Conservation (phyloP, 176 grass and related monocot species). For the Aegilops umbellulata region DNA sequence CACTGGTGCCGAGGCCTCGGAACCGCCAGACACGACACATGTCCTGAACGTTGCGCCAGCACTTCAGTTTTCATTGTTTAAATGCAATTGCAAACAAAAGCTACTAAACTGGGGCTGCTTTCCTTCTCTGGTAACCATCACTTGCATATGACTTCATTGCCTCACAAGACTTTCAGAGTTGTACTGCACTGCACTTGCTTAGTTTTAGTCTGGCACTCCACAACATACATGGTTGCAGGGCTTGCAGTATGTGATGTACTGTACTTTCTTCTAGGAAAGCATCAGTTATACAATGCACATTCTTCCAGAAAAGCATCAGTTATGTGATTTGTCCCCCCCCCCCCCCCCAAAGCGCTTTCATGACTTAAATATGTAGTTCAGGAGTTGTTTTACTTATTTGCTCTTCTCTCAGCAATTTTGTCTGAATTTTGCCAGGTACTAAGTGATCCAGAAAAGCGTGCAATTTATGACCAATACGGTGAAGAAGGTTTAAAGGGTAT, state of each 20-base stretch:
- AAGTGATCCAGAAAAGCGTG: conserved; percentile 66
- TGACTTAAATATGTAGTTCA: background rate
- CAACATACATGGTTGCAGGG: background rate
- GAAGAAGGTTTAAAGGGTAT: conserved; percentile 80
- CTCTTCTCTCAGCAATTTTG: background rate
- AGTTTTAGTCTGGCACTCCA: background rate
- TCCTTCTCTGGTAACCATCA: background rate
- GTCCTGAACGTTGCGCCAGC: too few relatives aligned
- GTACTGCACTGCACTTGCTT: background rate
- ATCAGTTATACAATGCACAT: background rate
- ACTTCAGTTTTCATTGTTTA: background rate
- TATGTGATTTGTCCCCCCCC: background rate
- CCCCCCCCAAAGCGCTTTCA: background rate
- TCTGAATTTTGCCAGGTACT: conserved; percentile 42
- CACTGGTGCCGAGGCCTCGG: too few relatives aligned
- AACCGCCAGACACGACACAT: too few relatives aligned
- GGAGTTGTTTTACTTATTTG: conserved; percentile 14
- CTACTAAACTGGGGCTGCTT: background rate
- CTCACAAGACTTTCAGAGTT: background rate
- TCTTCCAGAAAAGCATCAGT: too few relatives aligned
- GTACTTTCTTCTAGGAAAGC: background rate
- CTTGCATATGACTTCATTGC: conserved; percentile 7
- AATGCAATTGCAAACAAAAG: conserved; percentile 1
- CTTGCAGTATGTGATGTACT: background rate
- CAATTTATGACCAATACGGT: conserved; percentile 70